Conservation (phyloP, 164 flowering plant genomes). For the Chimonanthus salicifolius region DNA sequence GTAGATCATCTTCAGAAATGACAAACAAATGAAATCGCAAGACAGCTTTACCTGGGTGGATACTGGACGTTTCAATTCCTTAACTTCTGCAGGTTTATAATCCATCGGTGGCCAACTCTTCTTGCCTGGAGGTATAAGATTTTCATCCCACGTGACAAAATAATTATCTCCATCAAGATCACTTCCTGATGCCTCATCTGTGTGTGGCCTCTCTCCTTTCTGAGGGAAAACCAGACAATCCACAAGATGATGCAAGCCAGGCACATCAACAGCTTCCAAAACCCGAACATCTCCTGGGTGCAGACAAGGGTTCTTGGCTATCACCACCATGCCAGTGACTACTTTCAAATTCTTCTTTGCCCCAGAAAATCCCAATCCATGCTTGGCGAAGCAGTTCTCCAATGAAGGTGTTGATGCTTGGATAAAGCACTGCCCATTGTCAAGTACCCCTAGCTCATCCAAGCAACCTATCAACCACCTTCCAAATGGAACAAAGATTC, state of each 20-base stretch:
- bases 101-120: slow-evolving; percentile 72
- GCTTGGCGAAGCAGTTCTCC: slow-evolving; percentile 64
- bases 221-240: slow-evolving; percentile 95
- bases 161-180: slow-evolving; percentile 95
- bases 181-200: slow-evolving; percentile 97
- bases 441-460: slow-evolving; percentile 83
- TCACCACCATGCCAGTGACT: slow-evolving; percentile 56
- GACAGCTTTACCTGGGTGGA: slow-evolving; percentile 34
- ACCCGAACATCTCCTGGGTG: slow-evolving; percentile 94
- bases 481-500: slow-evolving; percentile 83
- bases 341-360: slow-evolving; percentile 45
- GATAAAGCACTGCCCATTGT: slow-evolving; percentile 84
- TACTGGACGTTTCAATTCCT: slow-evolving; percentile 37
- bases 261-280: slow-evolving; percentile 82
- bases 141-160: slow-evolving; percentile 86
- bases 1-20: not conserved
- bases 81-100: slow-evolving; percentile 54
- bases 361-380: slow-evolving; percentile 57
- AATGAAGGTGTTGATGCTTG: slow-evolving; percentile 74
- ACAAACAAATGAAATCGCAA: not conserved
- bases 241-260: slow-evolving; percentile 68
- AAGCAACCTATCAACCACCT: slow-evolving; percentile 93
- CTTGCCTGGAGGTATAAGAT: slow-evolving; percentile 79
- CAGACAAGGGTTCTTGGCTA: slow-evolving; percentile 95
- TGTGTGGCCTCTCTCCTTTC: slow-evolving; percentile 87